Base-by-base conservation (phyloP, 495 filamentous ascomycete genomes). In the Hyphodiscus hymeniophilus region DNA sequence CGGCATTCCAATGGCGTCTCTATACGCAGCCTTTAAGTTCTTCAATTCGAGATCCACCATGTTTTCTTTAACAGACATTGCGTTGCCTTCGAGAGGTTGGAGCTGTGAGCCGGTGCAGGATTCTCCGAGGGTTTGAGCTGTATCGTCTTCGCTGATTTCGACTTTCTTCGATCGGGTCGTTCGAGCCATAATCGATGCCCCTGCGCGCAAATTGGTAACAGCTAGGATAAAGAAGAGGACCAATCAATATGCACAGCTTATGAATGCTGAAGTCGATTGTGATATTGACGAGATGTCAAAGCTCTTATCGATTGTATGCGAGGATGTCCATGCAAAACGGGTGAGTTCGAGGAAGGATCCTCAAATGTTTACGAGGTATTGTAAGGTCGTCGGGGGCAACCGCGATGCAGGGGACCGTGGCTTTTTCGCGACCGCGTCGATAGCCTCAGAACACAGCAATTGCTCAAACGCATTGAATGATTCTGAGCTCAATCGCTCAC, bases 151-250 rank as follows among this genome's bases (percentile, higher is more conserved):
- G 2, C 35, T 42, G 24, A 56, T 48, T 7, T 47, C 39, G 34
- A 57, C 42, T 46, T 49, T 51, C 34, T 44, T 53, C 39, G 57
- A 60, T 45, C 66, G 60, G 22, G 65, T 67, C 33, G 58, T 49
- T 42, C 62, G 62, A 53, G 63, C 51, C 60, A 66, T 69, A 42
- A 32, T 56, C 28, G 48, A 48, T 44, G 4, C 22, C 18, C 38
- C 17, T 18, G 21, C 12, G 8, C 17, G 35, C 32, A 30, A 24
- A 34, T 34, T 17, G 42, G 31, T 7, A 18, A 33, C 18, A 17
- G 26, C 26, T 5, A 28, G 26, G 26, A 28, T 28, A 5, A 10
- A 4, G 26, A 28, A 28, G 5, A 10, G 5, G 10, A 28, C 10
- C 10, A 10, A 28, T 28, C 5, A 28, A 10, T 28, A 28, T 28